Evolutionary conservation across 2,329 filamentous ascomycete genomes (phyloP), one percentile per base, ranked within the genome.

Genomic region (Pseudogymnoascus sp.): DNA sequence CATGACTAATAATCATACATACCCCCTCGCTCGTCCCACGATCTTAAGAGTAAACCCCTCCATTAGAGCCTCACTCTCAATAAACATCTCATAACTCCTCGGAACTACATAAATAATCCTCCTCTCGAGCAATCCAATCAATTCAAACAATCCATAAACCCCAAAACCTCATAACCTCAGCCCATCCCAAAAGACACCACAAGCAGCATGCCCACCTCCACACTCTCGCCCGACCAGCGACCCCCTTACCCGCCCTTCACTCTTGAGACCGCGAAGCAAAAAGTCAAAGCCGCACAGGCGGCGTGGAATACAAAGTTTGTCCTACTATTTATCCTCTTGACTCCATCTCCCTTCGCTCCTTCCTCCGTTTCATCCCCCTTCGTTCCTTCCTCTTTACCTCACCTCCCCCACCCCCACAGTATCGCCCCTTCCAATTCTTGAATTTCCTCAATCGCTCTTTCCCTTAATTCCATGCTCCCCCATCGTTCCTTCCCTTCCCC

Each of bases 281-380:
- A 95, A 72, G 90, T 95, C 64, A 95, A 95, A 75, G 86, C 85
- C 16, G 90, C 89, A 0, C 91, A 96, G 71, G 83, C 90, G 71
- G 78, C 87, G 2, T 95, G 91, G 91, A 96, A 95, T 69, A 87
- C 85, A 1, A 81, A 78, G 88, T 90, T 73, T 66, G 76, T 39
- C 28, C 28, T 28, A 4, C 28, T 5, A 12, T 57, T 38, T 84
- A 63, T 81, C 82, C 0, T 81, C 74, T 83, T 3, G 82, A 81
- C 2, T 76, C 78, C 54, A 83, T 84, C 84, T 66, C 79, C 82
- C 61, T 79, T 81, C 60, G 78, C 77, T 20, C 22, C 22, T 22
- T 22, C 22, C 22, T 22, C 22, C 81, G 76, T 62, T 57, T 35
- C 9, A 80, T 77, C n/a, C 4, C 43, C 25, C 43, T 1, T 50